Conservation (phyloP, 495 filamentous ascomycete genomes). For the Penicillium riverlandense region DNA sequence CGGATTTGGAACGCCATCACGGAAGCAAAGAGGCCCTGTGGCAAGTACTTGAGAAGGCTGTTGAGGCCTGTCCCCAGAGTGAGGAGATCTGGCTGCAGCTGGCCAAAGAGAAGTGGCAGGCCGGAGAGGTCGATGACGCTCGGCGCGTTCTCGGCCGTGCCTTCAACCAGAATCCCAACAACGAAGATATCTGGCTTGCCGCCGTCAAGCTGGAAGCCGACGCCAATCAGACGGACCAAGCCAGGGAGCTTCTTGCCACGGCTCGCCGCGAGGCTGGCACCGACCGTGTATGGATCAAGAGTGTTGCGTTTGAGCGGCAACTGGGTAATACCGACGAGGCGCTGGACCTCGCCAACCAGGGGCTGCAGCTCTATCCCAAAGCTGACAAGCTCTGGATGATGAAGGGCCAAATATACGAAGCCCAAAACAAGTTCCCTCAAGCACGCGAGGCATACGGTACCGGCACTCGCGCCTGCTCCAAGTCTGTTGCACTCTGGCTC, state of each 20-base stretch:
- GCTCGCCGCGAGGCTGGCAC: slow-evolving; percentile 84
- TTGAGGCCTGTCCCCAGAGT: slow-evolving; percentile 82
- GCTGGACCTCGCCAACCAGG: slow-evolving; percentile 80
- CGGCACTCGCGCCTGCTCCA: slow-evolving; percentile 78
- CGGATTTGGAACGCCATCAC: slow-evolving; percentile 85
- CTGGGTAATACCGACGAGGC: slow-evolving; percentile 70
- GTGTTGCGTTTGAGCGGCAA: slow-evolving; percentile 83
- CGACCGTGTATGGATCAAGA: slow-evolving; percentile 94
- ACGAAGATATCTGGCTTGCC: slow-evolving; percentile 94
- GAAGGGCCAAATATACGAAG: slow-evolving; percentile 95
- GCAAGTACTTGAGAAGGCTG: slow-evolving; percentile 83
- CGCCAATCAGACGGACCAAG: slow-evolving; percentile 69
- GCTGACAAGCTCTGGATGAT: slow-evolving; percentile 94
- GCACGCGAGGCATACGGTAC: slow-evolving; percentile 87
- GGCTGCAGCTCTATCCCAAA: slow-evolving; percentile 78
- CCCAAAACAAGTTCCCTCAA: slow-evolving; percentile 65
- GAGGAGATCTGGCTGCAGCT: slow-evolving; percentile 96
- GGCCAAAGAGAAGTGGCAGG: slow-evolving; percentile 86
- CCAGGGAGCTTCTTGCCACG: slow-evolving; percentile 68
- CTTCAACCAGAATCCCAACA: slow-evolving; percentile 88
- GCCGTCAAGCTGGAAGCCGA: slow-evolving; percentile 94
- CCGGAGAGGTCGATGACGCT: slow-evolving; percentile 77
- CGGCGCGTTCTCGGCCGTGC: slow-evolving; percentile 74
- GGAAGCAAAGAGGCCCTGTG: slow-evolving; percentile 77
- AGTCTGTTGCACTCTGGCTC: slow-evolving; percentile 81